Conservation (phyloP, 805 yeast species). For the Candida gorgasii region DNA sequence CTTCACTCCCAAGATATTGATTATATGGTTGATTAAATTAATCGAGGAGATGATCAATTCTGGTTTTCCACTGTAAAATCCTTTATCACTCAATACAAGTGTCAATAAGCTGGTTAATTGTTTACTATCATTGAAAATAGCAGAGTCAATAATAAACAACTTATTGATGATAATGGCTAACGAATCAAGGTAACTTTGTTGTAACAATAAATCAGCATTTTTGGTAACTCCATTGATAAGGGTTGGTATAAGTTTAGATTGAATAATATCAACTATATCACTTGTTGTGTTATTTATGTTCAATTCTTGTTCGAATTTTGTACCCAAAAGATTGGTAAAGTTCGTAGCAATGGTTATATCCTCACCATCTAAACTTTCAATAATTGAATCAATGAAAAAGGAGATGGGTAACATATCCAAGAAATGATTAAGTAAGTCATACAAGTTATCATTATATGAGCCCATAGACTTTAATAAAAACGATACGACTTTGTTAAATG, state of each 20-base stretch:
- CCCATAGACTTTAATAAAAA: constrained; percentile 41
- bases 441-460: constrained; percentile 17
- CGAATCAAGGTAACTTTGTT: constrained; percentile 71
- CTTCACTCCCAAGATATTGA: constrained; percentile 80
- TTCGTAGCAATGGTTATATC: constrained; percentile 56
- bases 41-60: constrained; percentile 75
- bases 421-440: constrained; percentile 56
- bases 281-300: constrained; percentile 43
- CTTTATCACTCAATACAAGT: constrained; percentile 48
- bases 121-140: constrained; percentile 34
- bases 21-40: constrained; percentile 66
- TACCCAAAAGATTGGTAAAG: constrained; percentile 60
- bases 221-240: constrained; percentile 42
- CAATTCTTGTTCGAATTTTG: constrained; percentile 70
- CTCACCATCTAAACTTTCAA: constrained; percentile 37
- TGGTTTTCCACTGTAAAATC: constrained; percentile 55
- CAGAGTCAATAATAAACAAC: constrained; percentile 47
- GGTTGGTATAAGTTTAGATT: constrained; percentile 50
- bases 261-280: constrained; percentile 50
- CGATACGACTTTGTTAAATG: constrained; percentile 34
- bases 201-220: constrained; percentile 47
- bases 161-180: constrained; percentile 61
- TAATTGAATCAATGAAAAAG: constrained; percentile 65
- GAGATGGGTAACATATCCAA: constrained; percentile 74
- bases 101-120: constrained; percentile 51